Conservation (phyloP, 306 rosid species). For the Biancaea sappan region DNA sequence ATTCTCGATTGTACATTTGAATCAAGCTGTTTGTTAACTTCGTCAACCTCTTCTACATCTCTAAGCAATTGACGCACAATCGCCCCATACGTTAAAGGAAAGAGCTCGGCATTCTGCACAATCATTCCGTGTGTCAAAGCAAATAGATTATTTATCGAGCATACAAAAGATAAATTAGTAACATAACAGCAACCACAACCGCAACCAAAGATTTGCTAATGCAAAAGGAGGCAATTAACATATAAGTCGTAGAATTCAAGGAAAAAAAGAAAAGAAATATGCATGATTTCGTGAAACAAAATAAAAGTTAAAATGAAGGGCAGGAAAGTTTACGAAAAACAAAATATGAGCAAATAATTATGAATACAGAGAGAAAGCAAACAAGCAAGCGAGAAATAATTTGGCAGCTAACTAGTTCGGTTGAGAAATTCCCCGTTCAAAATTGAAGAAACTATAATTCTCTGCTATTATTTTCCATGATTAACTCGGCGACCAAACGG, state of each 20-base stretch:
- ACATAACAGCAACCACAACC: neutral
- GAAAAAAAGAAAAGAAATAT: neutral
- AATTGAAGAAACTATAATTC: neutral
- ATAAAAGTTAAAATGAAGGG: neutral
- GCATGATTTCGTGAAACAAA: neutral
- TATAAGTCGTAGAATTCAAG: neutral
- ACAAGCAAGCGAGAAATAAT: neutral
- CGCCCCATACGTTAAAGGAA: slow-evolving; percentile 73
- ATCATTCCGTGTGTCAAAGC: neutral
- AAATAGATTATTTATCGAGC: neutral
- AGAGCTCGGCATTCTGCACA: slow-evolving; percentile 71
- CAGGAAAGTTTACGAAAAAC: too few relatives aligned
- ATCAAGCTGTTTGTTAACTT: slow-evolving; percentile 79
- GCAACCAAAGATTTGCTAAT: neutral
- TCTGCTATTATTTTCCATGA: neutral
- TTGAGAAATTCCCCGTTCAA: neutral
- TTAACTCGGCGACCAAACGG: slow-evolving; percentile 21
- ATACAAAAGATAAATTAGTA: neutral
- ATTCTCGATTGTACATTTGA: slow-evolving; percentile 51
- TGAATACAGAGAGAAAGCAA: neutral
- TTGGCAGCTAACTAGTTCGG: neutral
- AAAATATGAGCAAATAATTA: neutral
- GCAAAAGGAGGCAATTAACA: neutral
- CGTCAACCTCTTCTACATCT: slow-evolving; percentile 78
- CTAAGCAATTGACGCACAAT: slow-evolving; percentile 77